A percentile compares a stretch with the other conserved stretches of the same genome.
phyloP scores from a whole-genome alignment of 768 basidiomycete species.

The Boletus patriciae region DNA sequence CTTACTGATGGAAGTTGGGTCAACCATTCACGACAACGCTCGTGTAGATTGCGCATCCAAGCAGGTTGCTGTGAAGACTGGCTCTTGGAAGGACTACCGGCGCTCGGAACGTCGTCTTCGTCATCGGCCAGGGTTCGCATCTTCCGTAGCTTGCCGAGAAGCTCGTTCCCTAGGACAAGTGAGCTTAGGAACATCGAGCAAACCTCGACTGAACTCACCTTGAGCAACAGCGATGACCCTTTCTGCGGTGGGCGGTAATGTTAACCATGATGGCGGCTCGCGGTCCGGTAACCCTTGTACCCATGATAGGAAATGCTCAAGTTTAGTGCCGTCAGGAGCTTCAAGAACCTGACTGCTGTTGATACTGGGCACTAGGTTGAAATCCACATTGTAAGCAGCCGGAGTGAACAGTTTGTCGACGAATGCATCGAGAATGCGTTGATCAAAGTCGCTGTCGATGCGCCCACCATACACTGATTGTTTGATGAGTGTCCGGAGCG shows the following conservation, averaged over 20 bases:
- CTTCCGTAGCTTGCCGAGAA: slow-evolving; percentile 86
- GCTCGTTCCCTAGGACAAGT: slow-evolving; percentile 60
- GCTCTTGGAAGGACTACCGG: slow-evolving; percentile 58
- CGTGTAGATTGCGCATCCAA: slow-evolving; percentile 89
- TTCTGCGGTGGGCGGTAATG: slow-evolving; percentile 90
- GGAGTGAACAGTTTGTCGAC: slow-evolving; percentile 89
- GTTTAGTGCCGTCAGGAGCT: slow-evolving; percentile 89
- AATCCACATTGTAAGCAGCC: slow-evolving; percentile 89
- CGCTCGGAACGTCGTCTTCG: slow-evolving; percentile 62
- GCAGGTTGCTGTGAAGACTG: slow-evolving; percentile 78
- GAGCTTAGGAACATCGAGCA: background rate
- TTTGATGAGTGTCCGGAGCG: slow-evolving; percentile 89
- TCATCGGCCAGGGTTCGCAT: slow-evolving; percentile 90
- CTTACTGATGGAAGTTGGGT: slow-evolving; percentile 70
- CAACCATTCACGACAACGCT: slow-evolving; percentile 85
- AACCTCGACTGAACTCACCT: slow-evolving; percentile 49
- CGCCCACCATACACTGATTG: slow-evolving; percentile 95
- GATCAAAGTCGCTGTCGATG: slow-evolving; percentile 94
- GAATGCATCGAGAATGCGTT: slow-evolving; percentile 88
- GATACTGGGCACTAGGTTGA: slow-evolving; percentile 74
- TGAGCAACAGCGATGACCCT: slow-evolving; percentile 88
- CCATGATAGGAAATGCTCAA: slow-evolving; percentile 91
- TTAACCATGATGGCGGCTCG: slow-evolving; percentile 93
- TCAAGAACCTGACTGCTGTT: slow-evolving; percentile 56
- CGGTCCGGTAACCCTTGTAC: slow-evolving; percentile 85